Percentiles rank a stretch among this genome's conserved stretches.
These are phyloP conservation scores for Cinnamomum chago DNA, from an alignment of 164 flowering plant species.

Conservation along the genomic window DNA sequence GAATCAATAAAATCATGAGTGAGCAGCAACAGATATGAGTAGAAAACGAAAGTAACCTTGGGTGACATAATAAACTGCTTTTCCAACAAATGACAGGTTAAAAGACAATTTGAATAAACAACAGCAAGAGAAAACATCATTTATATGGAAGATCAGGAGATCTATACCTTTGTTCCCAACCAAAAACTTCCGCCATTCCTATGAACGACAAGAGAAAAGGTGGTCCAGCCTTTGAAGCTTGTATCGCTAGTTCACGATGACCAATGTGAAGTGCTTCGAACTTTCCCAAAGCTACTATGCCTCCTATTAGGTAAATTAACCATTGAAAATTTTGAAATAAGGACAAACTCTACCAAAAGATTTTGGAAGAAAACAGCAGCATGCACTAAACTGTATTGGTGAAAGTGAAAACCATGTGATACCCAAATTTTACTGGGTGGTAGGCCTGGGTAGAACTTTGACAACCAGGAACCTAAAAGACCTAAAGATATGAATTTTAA, in stretches of 20 bases:
- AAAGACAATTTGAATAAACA: neutral
- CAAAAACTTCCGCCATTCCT: constrained; percentile 94
- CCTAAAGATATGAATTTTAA: too few relatives aligned
- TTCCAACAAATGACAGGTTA: neutral
- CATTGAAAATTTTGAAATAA: neutral
- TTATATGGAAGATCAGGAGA: neutral
- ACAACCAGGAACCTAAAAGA: neutral
- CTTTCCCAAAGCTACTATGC: constrained; percentile 93
- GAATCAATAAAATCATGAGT: neutral
- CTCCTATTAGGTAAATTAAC: constrained; percentile 42
- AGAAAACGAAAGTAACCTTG: neutral
- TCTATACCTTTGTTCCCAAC: constrained; percentile 87
- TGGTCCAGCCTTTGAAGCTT: constrained; percentile 77
- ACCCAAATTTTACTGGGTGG: neutral
- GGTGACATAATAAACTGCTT: neutral
- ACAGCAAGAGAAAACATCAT: neutral
- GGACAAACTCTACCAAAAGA: neutral
- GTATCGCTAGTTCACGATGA: constrained; percentile 91
- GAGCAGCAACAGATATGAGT: neutral
- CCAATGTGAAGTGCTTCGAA: constrained; percentile 99
- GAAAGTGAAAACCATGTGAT: neutral
- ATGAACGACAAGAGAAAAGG: constrained; percentile 90
- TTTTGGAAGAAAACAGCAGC: neutral
- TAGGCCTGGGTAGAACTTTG: neutral
- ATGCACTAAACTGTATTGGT: neutral